A percentile compares a stretch with the other conserved stretches of the same genome.
These are phyloP conservation scores for Blastobotrys indianensis DNA, from an alignment of 1,139 yeast genomes.

Conservation along the genomic window DNA sequence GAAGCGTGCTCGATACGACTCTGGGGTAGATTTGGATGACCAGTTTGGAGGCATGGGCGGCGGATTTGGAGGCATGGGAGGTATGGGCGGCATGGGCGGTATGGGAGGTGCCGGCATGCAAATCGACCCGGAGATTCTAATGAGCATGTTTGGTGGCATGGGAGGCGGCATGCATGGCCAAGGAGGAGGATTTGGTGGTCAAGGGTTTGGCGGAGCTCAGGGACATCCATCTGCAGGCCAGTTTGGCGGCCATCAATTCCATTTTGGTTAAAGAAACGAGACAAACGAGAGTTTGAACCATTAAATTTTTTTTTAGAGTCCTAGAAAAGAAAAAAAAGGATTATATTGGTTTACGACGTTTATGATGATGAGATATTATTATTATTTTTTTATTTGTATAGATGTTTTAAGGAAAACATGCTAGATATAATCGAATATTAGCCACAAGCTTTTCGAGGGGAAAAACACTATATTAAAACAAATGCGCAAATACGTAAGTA, in stretches of 20 bases:
- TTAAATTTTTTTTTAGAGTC: neutral
- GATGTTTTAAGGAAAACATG: too few species aligned
- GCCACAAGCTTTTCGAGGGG: too few species aligned
- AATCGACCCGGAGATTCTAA: slow-evolving; percentile 30
- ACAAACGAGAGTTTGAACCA: too few species aligned
- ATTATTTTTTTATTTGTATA: too few species aligned
- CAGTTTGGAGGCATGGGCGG: slow-evolving; percentile 56
- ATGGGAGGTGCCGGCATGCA: slow-evolving; percentile 22
- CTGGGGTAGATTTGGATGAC: slow-evolving; percentile 50
- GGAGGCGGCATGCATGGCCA: slow-evolving; percentile 40
- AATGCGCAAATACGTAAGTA: too few species aligned
- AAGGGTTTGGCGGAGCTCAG: slow-evolving; percentile 18
- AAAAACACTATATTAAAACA: too few species aligned
- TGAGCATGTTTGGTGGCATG: slow-evolving; percentile 49
- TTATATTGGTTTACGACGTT: neutral
- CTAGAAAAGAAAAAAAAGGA: slow-evolving; percentile 4
- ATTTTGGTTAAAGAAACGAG: slow-evolving; percentile 1
- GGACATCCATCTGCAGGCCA: slow-evolving; percentile 9
- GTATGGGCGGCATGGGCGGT: slow-evolving; percentile 57
- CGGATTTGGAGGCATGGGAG: slow-evolving; percentile 56
- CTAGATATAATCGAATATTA: too few species aligned
- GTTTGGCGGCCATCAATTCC: slow-evolving; percentile 9
- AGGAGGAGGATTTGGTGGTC: slow-evolving; percentile 17
- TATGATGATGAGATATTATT: too few species aligned
- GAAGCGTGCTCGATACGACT: slow-evolving; percentile 83